Evolutionary conservation across 495 filamentous ascomycete genomes (phyloP).

Genomic region (Hypomontagnella monticulosa): DNA sequence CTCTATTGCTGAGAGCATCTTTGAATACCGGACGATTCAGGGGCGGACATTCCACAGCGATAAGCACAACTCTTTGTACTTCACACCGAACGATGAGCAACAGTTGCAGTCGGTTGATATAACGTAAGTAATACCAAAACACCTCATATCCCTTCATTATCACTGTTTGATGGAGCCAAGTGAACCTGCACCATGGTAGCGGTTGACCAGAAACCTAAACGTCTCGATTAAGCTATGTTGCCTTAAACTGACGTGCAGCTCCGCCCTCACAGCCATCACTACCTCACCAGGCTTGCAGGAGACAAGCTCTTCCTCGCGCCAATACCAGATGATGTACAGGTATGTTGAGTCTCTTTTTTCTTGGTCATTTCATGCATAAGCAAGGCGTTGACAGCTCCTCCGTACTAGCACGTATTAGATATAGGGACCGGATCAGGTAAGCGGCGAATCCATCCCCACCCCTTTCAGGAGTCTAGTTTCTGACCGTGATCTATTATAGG

Average conservation of each 20-base stretch:
- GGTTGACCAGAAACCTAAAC: background rate
- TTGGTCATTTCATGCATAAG: background rate
- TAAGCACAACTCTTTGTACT: constrained; percentile 40
- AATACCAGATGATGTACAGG: constrained; percentile 47
- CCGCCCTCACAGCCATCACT: constrained; percentile 43
- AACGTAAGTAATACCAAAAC: constrained; percentile 27
- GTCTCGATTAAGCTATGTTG: background rate
- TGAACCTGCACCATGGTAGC: background rate
- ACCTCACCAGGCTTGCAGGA: constrained; percentile 46
- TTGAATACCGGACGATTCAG: constrained; percentile 55
- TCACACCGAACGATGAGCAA: constrained; percentile 46
- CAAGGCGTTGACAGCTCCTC: background rate
- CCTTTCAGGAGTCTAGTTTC: constrained; percentile 19
- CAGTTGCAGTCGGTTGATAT: constrained; percentile 50
- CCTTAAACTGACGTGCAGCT: constrained; percentile 1
- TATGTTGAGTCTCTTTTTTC: constrained; percentile 1
- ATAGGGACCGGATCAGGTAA: constrained; percentile 66
- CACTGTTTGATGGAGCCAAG: background rate
- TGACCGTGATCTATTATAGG: constrained; percentile 32
- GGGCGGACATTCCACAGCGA: constrained; percentile 53
- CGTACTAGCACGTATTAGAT: constrained; percentile 59
- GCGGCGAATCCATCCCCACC: constrained; percentile 49
- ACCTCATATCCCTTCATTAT: background rate
- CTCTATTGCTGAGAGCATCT: constrained; percentile 57
- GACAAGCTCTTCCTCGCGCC: constrained; percentile 68